Conservation (phyloP, 1,284 basidiomycete species). For the Exobasidium cylindrosporum region DNA sequence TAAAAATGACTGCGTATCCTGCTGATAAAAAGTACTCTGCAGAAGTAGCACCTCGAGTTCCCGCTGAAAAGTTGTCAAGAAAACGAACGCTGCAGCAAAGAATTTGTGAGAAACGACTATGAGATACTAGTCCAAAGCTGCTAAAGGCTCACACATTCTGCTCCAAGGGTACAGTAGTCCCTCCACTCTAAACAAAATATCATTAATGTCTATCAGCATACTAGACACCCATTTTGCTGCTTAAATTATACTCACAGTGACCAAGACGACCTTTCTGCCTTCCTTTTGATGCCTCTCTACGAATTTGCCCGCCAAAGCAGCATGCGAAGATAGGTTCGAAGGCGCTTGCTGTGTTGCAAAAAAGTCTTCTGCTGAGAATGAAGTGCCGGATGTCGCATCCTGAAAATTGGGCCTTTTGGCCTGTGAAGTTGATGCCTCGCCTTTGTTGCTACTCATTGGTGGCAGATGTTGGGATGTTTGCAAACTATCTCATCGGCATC, state of each 20-base stretch:
- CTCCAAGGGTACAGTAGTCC: slow-evolving; percentile 52
- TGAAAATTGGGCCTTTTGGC: too few species aligned
- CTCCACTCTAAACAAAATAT: slow-evolving; percentile 51
- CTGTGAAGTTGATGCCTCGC: too few species aligned
- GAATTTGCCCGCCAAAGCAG: slow-evolving; percentile 59
- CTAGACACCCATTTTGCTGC: not conserved
- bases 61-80: slow-evolving; percentile 97
- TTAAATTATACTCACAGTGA: slow-evolving; percentile 69
- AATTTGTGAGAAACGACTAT: not conserved
- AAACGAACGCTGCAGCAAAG: slow-evolving; percentile 76
- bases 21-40: slow-evolving; percentile 92
- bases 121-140: not conserved
- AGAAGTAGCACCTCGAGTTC: slow-evolving; percentile 92
- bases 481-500: too few species aligned
- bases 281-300: slow-evolving; percentile 66
- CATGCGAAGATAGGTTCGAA: slow-evolving; percentile 24
- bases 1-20: slow-evolving; percentile 95
- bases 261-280: slow-evolving; percentile 78
- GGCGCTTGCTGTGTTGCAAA: slow-evolving; percentile 34
- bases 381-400: too few species aligned
- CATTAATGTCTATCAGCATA: not conserved
- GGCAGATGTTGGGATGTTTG: too few species aligned
- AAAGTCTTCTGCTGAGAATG: slow-evolving; percentile 12
- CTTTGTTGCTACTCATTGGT: too few species aligned
- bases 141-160: slow-evolving; percentile 33